Percentiles rank a stretch among this genome's conserved stretches.
Conservation (phyloP, 305 asterid species). For the Galium porrigens region DNA sequence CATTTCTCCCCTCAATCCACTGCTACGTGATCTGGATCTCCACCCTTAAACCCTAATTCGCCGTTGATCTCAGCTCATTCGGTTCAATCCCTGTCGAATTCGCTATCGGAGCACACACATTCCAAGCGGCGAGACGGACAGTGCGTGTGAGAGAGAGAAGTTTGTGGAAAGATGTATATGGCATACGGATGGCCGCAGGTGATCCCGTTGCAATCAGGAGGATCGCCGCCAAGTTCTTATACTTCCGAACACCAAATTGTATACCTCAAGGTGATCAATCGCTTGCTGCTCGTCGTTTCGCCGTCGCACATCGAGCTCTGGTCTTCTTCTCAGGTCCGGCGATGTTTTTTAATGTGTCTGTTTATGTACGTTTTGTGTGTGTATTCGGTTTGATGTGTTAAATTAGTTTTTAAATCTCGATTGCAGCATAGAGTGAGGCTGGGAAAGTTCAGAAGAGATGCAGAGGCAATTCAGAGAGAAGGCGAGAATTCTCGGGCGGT, state of each 20-base stretch:
- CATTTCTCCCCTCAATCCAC: constrained; percentile 10
- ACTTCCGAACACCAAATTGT: constrained; percentile 42
- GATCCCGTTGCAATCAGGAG: constrained; percentile 65
- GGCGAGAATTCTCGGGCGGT: constrained; percentile 84
- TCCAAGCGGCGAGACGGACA: background rate
- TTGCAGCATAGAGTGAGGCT: constrained; percentile 91
- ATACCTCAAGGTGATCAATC: constrained; percentile 60
- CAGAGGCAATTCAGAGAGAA: constrained; percentile 47
- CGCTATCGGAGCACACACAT: constrained; percentile 1
- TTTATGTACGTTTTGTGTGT: background rate
- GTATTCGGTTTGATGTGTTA: constrained; percentile 5
- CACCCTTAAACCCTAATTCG: constrained; percentile 21
- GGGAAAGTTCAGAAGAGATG: constrained; percentile 68
- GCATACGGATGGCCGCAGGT: constrained; percentile 99
- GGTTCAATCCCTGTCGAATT: constrained; percentile 11
- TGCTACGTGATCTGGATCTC: constrained; percentile 27
- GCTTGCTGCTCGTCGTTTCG: constrained; percentile 66
- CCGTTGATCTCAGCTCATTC: constrained; percentile 3
- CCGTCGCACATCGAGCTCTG: constrained; percentile 86
- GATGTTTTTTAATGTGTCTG: background rate
- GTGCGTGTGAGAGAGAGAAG: background rate
- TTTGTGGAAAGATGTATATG: constrained; percentile 71
- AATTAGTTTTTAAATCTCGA: background rate
- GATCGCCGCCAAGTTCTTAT: constrained; percentile 35
- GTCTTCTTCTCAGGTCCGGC: constrained; percentile 76